Base-by-base conservation (phyloP, 2,329 filamentous ascomycete species). In the Ophiocordyceps camponoti-rufipedis region DNA sequence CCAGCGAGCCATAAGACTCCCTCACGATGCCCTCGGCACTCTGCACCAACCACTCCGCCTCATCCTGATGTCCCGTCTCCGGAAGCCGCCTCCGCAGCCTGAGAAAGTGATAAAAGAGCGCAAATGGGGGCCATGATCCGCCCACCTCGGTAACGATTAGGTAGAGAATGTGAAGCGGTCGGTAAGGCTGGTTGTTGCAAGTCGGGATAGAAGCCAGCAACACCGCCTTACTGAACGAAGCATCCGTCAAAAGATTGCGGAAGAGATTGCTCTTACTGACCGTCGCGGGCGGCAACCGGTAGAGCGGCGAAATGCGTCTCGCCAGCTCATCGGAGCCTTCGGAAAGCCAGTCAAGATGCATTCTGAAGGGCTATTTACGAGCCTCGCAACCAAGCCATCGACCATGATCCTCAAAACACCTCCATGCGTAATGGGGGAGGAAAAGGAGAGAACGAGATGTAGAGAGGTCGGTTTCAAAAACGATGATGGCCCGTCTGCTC, bases 141-240 rank as follows among this genome's bases (percentile, higher is more conserved):
- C 43, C 16, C 8, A 47, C 29, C 32, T 47, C 46, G 14, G 46
- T 45, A 10, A 47, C 23, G 18, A 47, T 11, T 19, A 47, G 39
- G n/a, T 47, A 47, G 10, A 47, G 31, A 23, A 47, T 39, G 40
- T 47, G 46, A 18, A 47, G 23, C 11, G 46, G 46, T 10, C 46
- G 46, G 44, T 47, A 47, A 10, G 46, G 41, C 5, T 42, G 43
- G 19, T 39, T 43, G 19, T 29, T 40, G 29, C 38, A 13, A 9
- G 40, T 16, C 42, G 46, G 46, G 11, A 47, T 45, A 3, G 46
- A 47, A 12, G 46, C 46, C 16, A 47, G 35, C 13, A 47, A 16
- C 28, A 43, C 42, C 28, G 29, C 32, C 28, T 43, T 43, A 29
- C 28, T 32, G 29, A 43, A 14, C n/a, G 14, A 14, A 16, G 42